These are phyloP conservation scores for Trichoderma guizhouense DNA, from an alignment of 2,329 filamentous ascomycete genomes.

Conservation along the genomic window DNA sequence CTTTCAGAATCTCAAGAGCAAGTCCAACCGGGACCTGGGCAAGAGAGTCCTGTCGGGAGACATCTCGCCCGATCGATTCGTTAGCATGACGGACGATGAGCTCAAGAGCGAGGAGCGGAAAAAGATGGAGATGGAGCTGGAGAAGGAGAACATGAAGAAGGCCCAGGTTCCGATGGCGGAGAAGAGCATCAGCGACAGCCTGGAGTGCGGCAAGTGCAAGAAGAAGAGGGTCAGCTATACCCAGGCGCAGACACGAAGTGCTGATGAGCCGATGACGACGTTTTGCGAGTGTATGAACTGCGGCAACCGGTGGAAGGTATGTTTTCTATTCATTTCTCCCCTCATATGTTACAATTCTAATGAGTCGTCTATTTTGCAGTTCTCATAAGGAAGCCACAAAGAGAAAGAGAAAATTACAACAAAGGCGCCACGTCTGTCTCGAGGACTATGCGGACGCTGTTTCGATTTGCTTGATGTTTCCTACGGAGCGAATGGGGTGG, in stretches of 20 bases:
- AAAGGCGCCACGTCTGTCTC: neutral
- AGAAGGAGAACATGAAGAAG: slow-evolving; percentile 94
- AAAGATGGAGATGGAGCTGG: slow-evolving; percentile 69
- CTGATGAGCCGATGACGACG: slow-evolving; percentile 88
- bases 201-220: slow-evolving; percentile 89
- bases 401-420: neutral
- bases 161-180: slow-evolving; percentile 91
- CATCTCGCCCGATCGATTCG: slow-evolving; percentile 70
- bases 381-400: slow-evolving; percentile 4
- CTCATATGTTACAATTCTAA: neutral
- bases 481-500: neutral
- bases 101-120: slow-evolving; percentile 83
- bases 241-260: slow-evolving; percentile 91
- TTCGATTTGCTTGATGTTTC: slow-evolving; percentile 5
- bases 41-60: slow-evolving; percentile 71
- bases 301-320: slow-evolving; percentile 69
- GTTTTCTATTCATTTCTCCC: slow-evolving; percentile 22
- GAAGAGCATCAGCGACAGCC: slow-evolving; percentile 81
- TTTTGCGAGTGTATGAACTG: slow-evolving; percentile 70
- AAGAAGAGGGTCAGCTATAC: slow-evolving; percentile 93
- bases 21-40: slow-evolving; percentile 76
- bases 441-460: neutral
- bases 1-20: slow-evolving; percentile 92
- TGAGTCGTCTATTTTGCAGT: neutral
- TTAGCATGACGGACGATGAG: slow-evolving; percentile 84